Conservation (phyloP, 2,329 filamentous ascomycete species). For the Fusarium floridanum region DNA sequence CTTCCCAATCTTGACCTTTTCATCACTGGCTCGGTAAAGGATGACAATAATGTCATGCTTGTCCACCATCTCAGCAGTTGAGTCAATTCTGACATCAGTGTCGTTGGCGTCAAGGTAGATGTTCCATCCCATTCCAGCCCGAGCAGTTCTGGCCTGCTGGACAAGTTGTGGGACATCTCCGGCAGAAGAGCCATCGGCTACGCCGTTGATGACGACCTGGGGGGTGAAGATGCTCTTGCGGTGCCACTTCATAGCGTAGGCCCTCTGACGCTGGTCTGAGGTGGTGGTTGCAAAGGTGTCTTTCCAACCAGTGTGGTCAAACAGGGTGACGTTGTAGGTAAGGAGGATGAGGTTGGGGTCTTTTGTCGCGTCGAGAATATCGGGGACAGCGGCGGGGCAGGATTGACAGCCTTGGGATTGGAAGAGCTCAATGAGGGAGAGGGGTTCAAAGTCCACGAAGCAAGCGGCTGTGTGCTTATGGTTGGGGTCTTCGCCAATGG, state of each 20-base stretch:
- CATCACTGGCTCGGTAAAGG: conserved; percentile 24
- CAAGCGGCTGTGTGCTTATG: conserved; percentile 51
- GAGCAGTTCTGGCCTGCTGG: not conserved
- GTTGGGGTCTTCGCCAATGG: conserved; percentile 46
- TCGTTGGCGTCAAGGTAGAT: conserved; percentile 1
- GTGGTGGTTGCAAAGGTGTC: conserved; percentile 47
- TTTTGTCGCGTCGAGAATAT: conserved; percentile 47
- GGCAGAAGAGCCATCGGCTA: conserved; percentile 1
- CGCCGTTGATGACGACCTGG: conserved; percentile 48
- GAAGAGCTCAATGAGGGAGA: conserved; percentile 52
- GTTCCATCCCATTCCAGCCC: not conserved
- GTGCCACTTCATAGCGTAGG: conserved; percentile 50
- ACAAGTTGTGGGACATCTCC: not conserved
- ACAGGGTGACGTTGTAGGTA: conserved; percentile 52
- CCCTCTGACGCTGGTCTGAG: conserved; percentile 51
- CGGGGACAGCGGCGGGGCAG: conserved; percentile 50
- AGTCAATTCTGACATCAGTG: not conserved
- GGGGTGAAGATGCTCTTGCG: conserved; percentile 50
- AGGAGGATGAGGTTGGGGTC: conserved; percentile 50
- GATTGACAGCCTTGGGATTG: conserved; percentile 52
- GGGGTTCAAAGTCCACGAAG: conserved; percentile 50
- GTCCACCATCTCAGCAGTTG: not conserved
- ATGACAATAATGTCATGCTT: not conserved
- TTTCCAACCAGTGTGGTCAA: conserved; percentile 52
- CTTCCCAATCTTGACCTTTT: conserved; percentile 49